These are phyloP conservation scores for Aureobasidium sp. DNA, from an alignment of 2,329 filamentous ascomycete genomes.

Conservation along the genomic window DNA sequence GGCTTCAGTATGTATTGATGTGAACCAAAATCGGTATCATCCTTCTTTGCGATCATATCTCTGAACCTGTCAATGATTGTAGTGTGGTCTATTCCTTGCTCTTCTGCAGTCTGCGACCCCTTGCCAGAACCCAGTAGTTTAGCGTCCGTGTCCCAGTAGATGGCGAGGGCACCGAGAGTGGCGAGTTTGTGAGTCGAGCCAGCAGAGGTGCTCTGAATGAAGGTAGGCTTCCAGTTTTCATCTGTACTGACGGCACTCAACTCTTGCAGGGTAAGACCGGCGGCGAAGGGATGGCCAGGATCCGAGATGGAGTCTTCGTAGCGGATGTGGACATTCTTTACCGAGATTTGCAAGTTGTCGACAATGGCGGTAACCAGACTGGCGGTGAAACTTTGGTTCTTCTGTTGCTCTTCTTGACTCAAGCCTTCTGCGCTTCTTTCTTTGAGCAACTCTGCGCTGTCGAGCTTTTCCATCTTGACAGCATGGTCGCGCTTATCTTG, in stretches of 20 bases:
- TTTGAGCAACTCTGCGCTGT: slow-evolving; percentile 89
- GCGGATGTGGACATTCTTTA: slow-evolving; percentile 97
- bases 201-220: slow-evolving; percentile 72
- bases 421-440: slow-evolving; percentile 88
- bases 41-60: slow-evolving; percentile 66
- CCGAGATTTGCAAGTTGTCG: slow-evolving; percentile 92
- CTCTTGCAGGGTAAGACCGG: slow-evolving; percentile 86
- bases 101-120: slow-evolving; percentile 53
- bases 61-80: slow-evolving; percentile 71
- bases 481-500: slow-evolving; percentile 77
- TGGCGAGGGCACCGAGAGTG: slow-evolving; percentile 75
- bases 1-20: slow-evolving; percentile 96
- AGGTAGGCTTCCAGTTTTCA: slow-evolving; percentile 87
- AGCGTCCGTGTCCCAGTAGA: slow-evolving; percentile 98
- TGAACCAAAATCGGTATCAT: slow-evolving; percentile 45
- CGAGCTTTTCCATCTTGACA: slow-evolving; percentile 98
- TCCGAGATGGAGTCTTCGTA: slow-evolving; percentile 97
- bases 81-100: slow-evolving; percentile 58
- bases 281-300: slow-evolving; percentile 87
- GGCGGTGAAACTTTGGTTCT: slow-evolving; percentile 94
- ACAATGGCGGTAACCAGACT: slow-evolving; percentile 94
- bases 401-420: slow-evolving; percentile 90
- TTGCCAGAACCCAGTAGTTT: slow-evolving; percentile 73
- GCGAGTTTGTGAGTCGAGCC: slow-evolving; percentile 87
- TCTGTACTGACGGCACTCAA: slow-evolving; percentile 97